Conservation (phyloP, 306 rosid genomes). For the Parietaria judaica region DNA sequence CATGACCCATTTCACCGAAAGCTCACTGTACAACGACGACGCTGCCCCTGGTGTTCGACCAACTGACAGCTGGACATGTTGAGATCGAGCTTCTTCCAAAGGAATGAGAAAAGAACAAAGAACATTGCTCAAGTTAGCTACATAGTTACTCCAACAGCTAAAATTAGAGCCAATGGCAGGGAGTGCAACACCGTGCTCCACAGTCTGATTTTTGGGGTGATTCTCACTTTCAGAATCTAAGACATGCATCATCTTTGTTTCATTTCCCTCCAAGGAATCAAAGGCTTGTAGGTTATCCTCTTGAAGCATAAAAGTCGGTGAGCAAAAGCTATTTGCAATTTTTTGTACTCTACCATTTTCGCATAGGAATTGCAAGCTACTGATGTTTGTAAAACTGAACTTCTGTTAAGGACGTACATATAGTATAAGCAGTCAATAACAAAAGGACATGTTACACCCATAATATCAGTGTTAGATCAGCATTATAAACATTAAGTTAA, state of each 20-base stretch:
- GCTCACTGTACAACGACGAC: slow-evolving; percentile 58
- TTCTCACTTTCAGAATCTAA: slow-evolving; percentile 34
- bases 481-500: too few species aligned
- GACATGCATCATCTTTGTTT: slow-evolving; percentile 20
- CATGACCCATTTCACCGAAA: slow-evolving; percentile 76
- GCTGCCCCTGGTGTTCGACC: slow-evolving; percentile 47
- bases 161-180: slow-evolving; percentile 35
- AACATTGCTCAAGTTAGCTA: slow-evolving; percentile 51
- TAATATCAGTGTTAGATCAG: too few species aligned
- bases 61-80: slow-evolving; percentile 39
- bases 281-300: slow-evolving; percentile 46
- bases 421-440: too few species aligned
- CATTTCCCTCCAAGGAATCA: slow-evolving; percentile 32
- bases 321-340: slow-evolving; percentile 92
- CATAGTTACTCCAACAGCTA: slow-evolving; percentile 67
- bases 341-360: slow-evolving; percentile 94
- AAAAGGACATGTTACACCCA: too few species aligned
- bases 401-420: slow-evolving; percentile 39
- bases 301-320: slow-evolving; percentile 82
- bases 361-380: slow-evolving; percentile 81
- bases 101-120: slow-evolving; percentile 84
- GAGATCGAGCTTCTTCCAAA: slow-evolving; percentile 51
- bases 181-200: slow-evolving; percentile 32
- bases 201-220: slow-evolving; percentile 23
- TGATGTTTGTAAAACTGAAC: slow-evolving; percentile 64